Evolutionary conservation across 352 stramenopile genomes (phyloP).

Genomic region (Globisporangium cederbergense): DNA sequence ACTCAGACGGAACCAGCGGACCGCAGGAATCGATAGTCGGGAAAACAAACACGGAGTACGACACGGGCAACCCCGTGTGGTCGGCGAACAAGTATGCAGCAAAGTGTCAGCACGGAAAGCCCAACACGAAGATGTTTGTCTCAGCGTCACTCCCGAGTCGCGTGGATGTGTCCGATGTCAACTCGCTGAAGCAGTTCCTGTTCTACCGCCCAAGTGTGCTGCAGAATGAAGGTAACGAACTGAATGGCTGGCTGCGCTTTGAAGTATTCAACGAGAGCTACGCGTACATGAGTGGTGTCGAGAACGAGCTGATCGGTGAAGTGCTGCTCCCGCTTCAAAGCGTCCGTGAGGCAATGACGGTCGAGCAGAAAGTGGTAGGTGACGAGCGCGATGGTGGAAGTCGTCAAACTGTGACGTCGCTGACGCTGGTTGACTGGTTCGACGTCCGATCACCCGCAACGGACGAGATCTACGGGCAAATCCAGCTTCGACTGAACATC

Average conservation of each 20-base stretch:
- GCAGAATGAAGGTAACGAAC: slow-evolving; percentile 25
- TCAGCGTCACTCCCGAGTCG: slow-evolving; percentile 53
- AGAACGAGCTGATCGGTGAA: slow-evolving; percentile 73
- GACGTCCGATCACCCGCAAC: slow-evolving; percentile 56
- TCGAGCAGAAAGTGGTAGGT: slow-evolving; percentile 54
- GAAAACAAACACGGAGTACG: slow-evolving; percentile 86
- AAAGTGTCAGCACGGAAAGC: slow-evolving; percentile 68
- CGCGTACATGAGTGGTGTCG: slow-evolving; percentile 70
- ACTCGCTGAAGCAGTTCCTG: slow-evolving; percentile 73
- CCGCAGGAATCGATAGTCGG: slow-evolving; percentile 62
- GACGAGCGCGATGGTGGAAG: slow-evolving; percentile 23
- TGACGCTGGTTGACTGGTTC: slow-evolving; percentile 80
- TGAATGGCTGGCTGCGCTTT: slow-evolving; percentile 66
- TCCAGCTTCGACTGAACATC: slow-evolving; percentile 74
- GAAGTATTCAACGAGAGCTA: slow-evolving; percentile 78
- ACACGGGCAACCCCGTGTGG: slow-evolving; percentile 61
- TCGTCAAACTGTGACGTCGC: slow-evolving; percentile 48
- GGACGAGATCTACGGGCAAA: slow-evolving; percentile 63
- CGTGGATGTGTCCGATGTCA: slow-evolving; percentile 58
- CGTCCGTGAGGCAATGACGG: slow-evolving; percentile 54
- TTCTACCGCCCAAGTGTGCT: slow-evolving; percentile 53
- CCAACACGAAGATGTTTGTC: slow-evolving; percentile 56
- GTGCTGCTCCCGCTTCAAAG: slow-evolving; percentile 70
- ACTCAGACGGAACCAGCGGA: slow-evolving; percentile 43
- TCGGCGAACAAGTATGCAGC: slow-evolving; percentile 60